Percentiles rank a stretch among this genome's conserved stretches.
Evolutionary conservation across 164 flowering plant species (phyloP).

Genomic region (Stephania japonica): DNA sequence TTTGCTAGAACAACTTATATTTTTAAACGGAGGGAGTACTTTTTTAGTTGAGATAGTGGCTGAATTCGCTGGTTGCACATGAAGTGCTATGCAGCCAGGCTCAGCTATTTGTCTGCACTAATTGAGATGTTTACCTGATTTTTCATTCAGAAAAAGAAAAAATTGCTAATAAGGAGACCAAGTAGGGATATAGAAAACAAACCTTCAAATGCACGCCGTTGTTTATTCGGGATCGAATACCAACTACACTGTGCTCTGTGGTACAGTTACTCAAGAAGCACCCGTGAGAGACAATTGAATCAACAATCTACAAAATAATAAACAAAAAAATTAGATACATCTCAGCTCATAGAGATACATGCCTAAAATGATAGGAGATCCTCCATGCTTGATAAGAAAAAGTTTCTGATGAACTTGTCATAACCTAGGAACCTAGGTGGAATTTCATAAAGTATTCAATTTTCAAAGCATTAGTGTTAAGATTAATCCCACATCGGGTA

Average conservation of each 20-base stretch:
- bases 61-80: not conserved
- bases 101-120: not conserved
- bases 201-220: slow-evolving; percentile 78
- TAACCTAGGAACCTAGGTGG: no score
- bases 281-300: slow-evolving; percentile 93
- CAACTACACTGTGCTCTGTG: slow-evolving; percentile 85
- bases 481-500: no score
- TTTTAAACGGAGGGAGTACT: no score
- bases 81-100: not conserved
- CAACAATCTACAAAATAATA: slow-evolving; percentile 56
- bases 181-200: slow-evolving; percentile 4
- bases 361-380: not conserved
- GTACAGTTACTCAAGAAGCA: slow-evolving; percentile 64
- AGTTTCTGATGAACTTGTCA: no score
- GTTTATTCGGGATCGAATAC: slow-evolving; percentile 78
- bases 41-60: no score
- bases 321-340: not conserved
- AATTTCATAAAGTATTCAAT: no score
- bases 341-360: not conserved
- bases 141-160: not conserved
- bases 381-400: not conserved
- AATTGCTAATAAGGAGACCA: not conserved
- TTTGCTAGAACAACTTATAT: no score
- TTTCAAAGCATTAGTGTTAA: no score
- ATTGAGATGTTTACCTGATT: not conserved